Percentiles rank a stretch among this genome's conserved stretches.
These are phyloP conservation scores for Amesomyces nigricolor DNA, from an alignment of 2,329 filamentous ascomycete genomes.

Conservation along the genomic window DNA sequence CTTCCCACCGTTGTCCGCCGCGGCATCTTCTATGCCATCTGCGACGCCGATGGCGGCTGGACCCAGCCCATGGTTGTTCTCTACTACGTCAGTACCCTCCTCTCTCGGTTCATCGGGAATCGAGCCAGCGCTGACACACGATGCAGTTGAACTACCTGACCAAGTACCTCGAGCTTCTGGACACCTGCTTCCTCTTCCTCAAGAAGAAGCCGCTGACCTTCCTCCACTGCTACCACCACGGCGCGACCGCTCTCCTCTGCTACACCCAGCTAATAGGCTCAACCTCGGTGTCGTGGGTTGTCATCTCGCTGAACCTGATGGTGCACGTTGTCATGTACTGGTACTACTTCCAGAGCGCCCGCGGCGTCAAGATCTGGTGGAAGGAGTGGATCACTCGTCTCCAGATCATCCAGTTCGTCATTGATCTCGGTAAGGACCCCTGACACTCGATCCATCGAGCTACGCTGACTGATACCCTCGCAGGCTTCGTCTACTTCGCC, in stretches of 20 bases:
- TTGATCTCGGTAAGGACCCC: constrained; percentile 73
- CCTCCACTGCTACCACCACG: constrained; percentile 98
- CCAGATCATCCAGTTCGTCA: constrained; percentile 95
- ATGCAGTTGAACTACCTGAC: constrained; percentile 42
- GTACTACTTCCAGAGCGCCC: constrained; percentile 99
- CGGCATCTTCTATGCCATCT: constrained; percentile 87
- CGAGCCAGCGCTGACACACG: background rate
- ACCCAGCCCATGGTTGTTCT: constrained; percentile 87
- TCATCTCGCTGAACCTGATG: constrained; percentile 83
- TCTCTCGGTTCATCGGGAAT: background rate
- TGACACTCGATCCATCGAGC: background rate
- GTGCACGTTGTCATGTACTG: constrained; percentile 99
- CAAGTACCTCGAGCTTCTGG: constrained; percentile 92
- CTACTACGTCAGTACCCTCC: constrained; percentile 73
- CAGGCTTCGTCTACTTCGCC: constrained; percentile 96
- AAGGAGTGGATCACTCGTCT: constrained; percentile 99
- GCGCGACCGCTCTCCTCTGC: constrained; percentile 92
- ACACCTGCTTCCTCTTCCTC: constrained; percentile 94
- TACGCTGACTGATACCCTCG: background rate
- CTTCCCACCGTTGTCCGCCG: constrained; percentile 73
- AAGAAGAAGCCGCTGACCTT: constrained; percentile 99
- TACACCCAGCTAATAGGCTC: constrained; percentile 93
- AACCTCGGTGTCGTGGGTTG: constrained; percentile 91
- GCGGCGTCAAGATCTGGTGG: constrained; percentile 96
- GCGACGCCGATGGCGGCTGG: constrained; percentile 77